Percentiles rank a stretch among this genome's conserved stretches.
phyloP scores from a whole-genome alignment of 371 early-diverging fungal species.

The Mortierella sp. region DNA sequence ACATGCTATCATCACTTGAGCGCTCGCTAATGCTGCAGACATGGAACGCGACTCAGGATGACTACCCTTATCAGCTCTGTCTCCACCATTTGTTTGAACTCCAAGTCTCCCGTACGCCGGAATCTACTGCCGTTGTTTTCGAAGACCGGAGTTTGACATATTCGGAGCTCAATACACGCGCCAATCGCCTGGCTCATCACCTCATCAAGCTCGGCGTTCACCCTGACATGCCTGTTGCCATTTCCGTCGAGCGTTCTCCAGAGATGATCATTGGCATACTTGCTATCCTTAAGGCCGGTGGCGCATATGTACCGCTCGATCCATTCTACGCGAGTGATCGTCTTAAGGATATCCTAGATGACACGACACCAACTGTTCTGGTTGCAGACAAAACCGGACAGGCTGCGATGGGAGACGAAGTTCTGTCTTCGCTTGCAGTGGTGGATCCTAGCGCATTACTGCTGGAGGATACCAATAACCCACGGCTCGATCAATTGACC shows the following conservation, averaged over 20 bases:
- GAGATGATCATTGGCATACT: conserved; percentile 7
- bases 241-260: conserved; percentile 16
- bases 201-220: conserved; percentile 13
- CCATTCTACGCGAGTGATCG: conserved; percentile 7
- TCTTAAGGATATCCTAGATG: conserved; percentile 5
- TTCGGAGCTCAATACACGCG: conserved; percentile 12
- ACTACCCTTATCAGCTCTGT: neutral
- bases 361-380: conserved; percentile 1
- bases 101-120: conserved; percentile 10
- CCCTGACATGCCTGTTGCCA: conserved; percentile 17
- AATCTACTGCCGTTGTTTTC: conserved; percentile 24
- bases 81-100: conserved; percentile 17
- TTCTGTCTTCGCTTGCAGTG: neutral
- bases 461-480: neutral
- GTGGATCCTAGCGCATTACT: neutral
- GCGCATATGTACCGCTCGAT: conserved; percentile 29
- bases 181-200: conserved; percentile 15
- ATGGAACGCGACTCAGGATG: conserved; percentile 10
- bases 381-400: neutral
- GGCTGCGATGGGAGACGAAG: neutral
- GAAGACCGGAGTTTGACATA: conserved; percentile 21
- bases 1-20: conserved; percentile 10
- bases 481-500: neutral
- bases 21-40: conserved; percentile 1
- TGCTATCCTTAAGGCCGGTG: conserved; percentile 24